Evolutionary conservation across 2,329 filamentous ascomycete genomes (phyloP).

Genomic region (Stachybotrys elegans): DNA sequence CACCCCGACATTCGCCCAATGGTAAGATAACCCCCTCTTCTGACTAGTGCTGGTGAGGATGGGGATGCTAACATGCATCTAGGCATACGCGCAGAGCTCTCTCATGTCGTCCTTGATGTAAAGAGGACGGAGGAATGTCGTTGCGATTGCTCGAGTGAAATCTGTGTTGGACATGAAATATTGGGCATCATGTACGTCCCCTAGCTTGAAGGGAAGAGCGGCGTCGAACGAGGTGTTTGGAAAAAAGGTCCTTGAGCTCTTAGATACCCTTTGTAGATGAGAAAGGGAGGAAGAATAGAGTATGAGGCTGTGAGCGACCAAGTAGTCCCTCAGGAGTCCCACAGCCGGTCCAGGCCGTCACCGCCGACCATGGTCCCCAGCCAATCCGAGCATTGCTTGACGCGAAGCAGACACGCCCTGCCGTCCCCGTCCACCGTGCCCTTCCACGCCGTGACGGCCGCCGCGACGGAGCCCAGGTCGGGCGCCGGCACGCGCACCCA

Average conservation of each 20-base stretch:
- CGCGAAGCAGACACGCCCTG: constrained; percentile 44
- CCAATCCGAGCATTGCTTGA: constrained; percentile 59
- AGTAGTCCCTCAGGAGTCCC: constrained; percentile 34
- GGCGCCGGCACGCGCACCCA: constrained; percentile 62
- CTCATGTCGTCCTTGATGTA: constrained; percentile 74
- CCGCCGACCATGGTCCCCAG: constrained; percentile 54
- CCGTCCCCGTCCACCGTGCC: constrained; percentile 38
- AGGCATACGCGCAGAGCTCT: constrained; percentile 82
- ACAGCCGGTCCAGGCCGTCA: constrained; percentile 37
- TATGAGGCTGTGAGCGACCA: too few species aligned
- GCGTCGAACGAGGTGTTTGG: constrained; percentile 18
- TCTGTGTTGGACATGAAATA: too few species aligned
- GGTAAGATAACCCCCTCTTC: constrained; percentile 38
- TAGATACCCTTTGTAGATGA: too few species aligned
- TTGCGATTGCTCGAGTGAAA: too few species aligned
- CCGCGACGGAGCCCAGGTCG: constrained; percentile 56
- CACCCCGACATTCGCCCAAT: constrained; percentile 96
- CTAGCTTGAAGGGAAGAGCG: not conserved
- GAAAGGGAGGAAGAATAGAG: too few species aligned
- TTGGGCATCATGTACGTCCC: too few species aligned
- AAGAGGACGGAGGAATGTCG: too few species aligned
- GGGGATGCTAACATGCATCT: constrained; percentile 16
- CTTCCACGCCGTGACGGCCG: constrained; percentile 61
- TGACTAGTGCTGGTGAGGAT: constrained; percentile 3
- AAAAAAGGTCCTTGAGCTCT: constrained; percentile 16